Conservation (phyloP, 352 stramenopile genomes). For the Phytophthora pinifolia region DNA sequence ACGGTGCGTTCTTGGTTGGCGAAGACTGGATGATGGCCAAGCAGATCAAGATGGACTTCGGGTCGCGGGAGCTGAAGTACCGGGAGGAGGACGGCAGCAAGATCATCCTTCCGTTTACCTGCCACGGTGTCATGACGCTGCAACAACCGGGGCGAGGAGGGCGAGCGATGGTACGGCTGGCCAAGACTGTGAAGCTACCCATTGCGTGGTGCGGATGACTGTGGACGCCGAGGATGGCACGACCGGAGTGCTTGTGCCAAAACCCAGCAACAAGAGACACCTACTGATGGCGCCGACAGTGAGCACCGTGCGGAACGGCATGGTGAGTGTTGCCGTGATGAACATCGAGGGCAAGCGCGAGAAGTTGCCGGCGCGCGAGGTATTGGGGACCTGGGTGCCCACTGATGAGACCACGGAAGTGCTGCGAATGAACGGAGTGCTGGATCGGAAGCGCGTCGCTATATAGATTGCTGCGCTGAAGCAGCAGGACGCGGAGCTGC, state of each 20-base stretch:
- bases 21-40: slow-evolving; percentile 1
- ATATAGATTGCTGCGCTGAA: no score
- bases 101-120: neutral
- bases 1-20: neutral
- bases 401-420: slow-evolving; percentile 6
- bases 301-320: neutral
- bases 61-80: neutral
- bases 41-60: slow-evolving; percentile 1
- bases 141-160: neutral
- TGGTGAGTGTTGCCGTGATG: slow-evolving; percentile 10
- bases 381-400: slow-evolving; percentile 15
- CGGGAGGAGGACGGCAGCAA: neutral
- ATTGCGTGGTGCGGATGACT: slow-evolving; percentile 1
- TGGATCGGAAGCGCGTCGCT: neutral
- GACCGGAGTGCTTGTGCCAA: slow-evolving; percentile 5
- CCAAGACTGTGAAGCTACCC: slow-evolving; percentile 11
- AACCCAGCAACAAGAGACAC: neutral
- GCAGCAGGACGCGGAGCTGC: no score
- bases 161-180: slow-evolving; percentile 1
- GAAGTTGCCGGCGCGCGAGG: slow-evolving; percentile 4
- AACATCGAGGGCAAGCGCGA: slow-evolving; percentile 6
- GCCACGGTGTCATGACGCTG: neutral
- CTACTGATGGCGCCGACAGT: slow-evolving; percentile 12
- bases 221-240: slow-evolving; percentile 6
- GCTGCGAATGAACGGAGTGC: slow-evolving; percentile 1